phyloP scores from a whole-genome alignment of 768 basidiomycete species.

The Pisolithus albus region DNA sequence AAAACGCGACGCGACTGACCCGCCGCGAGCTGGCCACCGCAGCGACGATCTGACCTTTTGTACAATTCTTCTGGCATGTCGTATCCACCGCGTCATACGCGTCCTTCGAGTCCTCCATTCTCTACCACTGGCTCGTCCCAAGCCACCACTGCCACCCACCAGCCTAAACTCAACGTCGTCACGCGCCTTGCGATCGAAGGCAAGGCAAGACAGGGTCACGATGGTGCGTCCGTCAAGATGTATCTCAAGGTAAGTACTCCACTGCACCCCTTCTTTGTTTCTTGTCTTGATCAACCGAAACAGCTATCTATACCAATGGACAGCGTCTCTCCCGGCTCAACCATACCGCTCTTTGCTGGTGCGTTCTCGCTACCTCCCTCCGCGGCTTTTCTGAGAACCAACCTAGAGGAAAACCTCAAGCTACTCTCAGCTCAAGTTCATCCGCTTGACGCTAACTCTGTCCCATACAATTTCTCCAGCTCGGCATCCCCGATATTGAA shows the following conservation, averaged over 20 bases:
- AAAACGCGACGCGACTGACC: conserved; percentile 18
- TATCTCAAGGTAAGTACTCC: conserved; percentile 59
- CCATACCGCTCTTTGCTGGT: conserved; percentile 72
- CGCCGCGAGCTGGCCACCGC: too few relatives aligned
- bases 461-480: conserved; percentile 71
- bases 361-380: conserved; percentile 7
- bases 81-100: conserved; percentile 22
- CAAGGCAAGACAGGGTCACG: conserved; percentile 56
- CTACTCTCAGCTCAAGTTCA: conserved; percentile 68
- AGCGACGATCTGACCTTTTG: neutral
- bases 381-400: neutral
- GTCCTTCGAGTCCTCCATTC: conserved; percentile 26
- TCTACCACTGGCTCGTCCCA: conserved; percentile 36
- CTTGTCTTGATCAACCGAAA: neutral
- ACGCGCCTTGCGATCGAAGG: conserved; percentile 72
- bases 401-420: conserved; percentile 72
- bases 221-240: conserved; percentile 64
- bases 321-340: conserved; percentile 55
- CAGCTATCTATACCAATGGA: conserved; percentile 69
- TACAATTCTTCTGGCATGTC: conserved; percentile 1
- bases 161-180: conserved; percentile 57
- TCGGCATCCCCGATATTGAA: conserved; percentile 55
- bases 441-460: conserved; percentile 63
- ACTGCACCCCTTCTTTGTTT: neutral
- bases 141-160: conserved; percentile 36